phyloP scores from a whole-genome alignment of 1,284 basidiomycete genomes.

The Trichosporon ovoides region DNA sequence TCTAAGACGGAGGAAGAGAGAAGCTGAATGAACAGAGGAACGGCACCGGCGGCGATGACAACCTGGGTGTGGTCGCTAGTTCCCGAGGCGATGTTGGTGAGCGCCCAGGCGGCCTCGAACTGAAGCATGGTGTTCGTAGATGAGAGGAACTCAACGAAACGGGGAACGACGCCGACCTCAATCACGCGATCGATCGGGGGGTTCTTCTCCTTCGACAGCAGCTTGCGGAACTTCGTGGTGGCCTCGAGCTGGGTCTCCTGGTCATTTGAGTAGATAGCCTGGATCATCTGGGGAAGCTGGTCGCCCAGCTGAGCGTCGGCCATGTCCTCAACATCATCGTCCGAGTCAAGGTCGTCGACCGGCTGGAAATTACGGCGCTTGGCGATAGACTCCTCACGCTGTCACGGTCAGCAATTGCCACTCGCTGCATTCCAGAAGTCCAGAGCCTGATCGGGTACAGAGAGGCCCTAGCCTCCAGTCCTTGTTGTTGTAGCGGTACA shows the following conservation, averaged over 20 bases:
- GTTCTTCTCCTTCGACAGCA: constrained; percentile 99
- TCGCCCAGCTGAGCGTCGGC: constrained; percentile 50
- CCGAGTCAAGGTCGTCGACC: constrained; percentile 64
- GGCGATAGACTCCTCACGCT: constrained; percentile 89
- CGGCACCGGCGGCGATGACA: constrained; percentile 88
- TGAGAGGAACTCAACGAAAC: constrained; percentile 92
- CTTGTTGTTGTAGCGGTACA: no score
- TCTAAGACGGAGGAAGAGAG: constrained; percentile 78
- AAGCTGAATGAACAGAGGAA: constrained; percentile 95
- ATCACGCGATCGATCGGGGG: constrained; percentile 99
- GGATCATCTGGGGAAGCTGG: constrained; percentile 71
- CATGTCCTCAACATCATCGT: constrained; percentile 65
- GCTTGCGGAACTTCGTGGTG: constrained; percentile 92
- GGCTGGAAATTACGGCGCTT: constrained; percentile 90
- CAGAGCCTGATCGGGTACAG: not conserved
- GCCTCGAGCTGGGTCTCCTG: constrained; percentile 88
- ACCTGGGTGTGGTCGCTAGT: constrained; percentile 98
- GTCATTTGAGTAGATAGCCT: constrained; percentile 87
- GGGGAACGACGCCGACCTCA: constrained; percentile 92
- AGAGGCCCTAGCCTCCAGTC: no score
- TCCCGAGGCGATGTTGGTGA: constrained; percentile 99
- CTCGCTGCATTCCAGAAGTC: not conserved
- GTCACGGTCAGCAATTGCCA: constrained; percentile 5
- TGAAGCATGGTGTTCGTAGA: constrained; percentile 87
- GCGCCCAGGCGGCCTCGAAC: constrained; percentile 99